Percentiles rank a stretch among this genome's conserved stretches.
These are phyloP conservation scores for Termitomyces sp. DNA, from an alignment of 768 basidiomycete species.

Conservation along the genomic window DNA sequence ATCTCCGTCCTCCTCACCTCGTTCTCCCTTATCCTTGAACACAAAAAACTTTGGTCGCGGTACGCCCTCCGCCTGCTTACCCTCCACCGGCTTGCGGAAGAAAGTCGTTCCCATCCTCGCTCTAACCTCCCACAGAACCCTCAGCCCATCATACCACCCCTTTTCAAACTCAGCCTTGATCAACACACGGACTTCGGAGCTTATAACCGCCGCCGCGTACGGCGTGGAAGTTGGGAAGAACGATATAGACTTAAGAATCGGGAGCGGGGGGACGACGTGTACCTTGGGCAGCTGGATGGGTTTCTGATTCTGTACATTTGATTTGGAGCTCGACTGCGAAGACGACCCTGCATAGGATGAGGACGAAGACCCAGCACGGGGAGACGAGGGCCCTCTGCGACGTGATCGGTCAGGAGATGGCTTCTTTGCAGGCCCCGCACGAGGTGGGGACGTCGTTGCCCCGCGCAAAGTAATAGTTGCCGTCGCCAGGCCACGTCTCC, in stretches of 20 bases:
- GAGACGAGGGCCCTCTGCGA: neutral
- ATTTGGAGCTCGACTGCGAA: neutral
- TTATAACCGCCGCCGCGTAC: slow-evolving; percentile 28
- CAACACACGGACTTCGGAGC: neutral
- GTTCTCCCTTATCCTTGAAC: slow-evolving; percentile 7
- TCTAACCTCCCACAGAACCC: slow-evolving; percentile 46
- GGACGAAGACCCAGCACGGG: slow-evolving; percentile 4
- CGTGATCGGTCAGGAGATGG: slow-evolving; percentile 5
- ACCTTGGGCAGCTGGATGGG: slow-evolving; percentile 31
- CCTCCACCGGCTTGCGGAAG: neutral
- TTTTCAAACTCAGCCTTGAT: slow-evolving; percentile 51
- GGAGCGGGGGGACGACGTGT: slow-evolving; percentile 54
- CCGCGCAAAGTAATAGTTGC: slow-evolving; percentile 61
- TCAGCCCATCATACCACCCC: slow-evolving; percentile 63
- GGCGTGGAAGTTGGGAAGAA: slow-evolving; percentile 23
- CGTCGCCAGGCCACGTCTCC: slow-evolving; percentile 61
- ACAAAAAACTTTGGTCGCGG: slow-evolving; percentile 4
- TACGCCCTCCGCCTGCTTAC: neutral
- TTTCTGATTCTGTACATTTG: neutral
- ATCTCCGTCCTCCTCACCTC: too few species aligned
- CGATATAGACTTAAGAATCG: slow-evolving; percentile 46
- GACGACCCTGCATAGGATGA: neutral
- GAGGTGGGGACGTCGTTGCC: slow-evolving; percentile 8
- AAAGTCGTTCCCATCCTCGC: slow-evolving; percentile 42
- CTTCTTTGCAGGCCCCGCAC: neutral